Percentiles rank a stretch among this genome's conserved stretches.
Conservation (phyloP, 257 asterid species). For the Forsythia viridissima region DNA sequence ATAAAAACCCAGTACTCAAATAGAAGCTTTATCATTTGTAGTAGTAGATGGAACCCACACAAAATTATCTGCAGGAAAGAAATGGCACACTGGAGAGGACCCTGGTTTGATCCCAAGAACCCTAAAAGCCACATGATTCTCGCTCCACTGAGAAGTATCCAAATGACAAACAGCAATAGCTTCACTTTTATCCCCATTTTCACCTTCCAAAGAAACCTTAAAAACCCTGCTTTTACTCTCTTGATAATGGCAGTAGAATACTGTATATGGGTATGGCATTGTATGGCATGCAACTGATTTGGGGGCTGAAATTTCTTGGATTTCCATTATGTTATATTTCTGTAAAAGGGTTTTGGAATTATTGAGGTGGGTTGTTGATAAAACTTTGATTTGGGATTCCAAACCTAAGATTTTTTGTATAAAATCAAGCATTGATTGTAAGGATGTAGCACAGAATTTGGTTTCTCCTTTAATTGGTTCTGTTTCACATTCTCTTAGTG, state of each 20-base stretch:
- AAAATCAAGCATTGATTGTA: conserved; percentile 64
- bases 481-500: conserved; percentile 61
- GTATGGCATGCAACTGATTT: conserved; percentile 69
- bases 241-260: conserved; percentile 69
- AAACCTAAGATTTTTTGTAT: conserved; percentile 41
- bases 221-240: conserved; percentile 53
- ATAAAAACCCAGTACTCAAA: background rate
- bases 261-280: conserved; percentile 70
- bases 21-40: conserved; percentile 8
- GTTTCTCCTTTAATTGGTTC: conserved; percentile 62
- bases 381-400: conserved; percentile 25
- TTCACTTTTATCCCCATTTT: conserved; percentile 54
- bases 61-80: conserved; percentile 78
- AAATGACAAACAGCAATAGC: conserved; percentile 83
- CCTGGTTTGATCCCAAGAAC: conserved; percentile 67
- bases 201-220: conserved; percentile 45
- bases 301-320: conserved; percentile 35
- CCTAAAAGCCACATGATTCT: conserved; percentile 53
- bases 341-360: conserved; percentile 33
- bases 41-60: conserved; percentile 46
- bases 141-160: conserved; percentile 83
- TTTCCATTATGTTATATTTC: conserved; percentile 43
- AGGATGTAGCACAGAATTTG: conserved; percentile 70
- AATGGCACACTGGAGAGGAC: conserved; percentile 70
- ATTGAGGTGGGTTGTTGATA: conserved; percentile 49